Evolutionary conservation across 495 filamentous ascomycete species (phyloP).

Genomic region (Terfezia boudieri): DNA sequence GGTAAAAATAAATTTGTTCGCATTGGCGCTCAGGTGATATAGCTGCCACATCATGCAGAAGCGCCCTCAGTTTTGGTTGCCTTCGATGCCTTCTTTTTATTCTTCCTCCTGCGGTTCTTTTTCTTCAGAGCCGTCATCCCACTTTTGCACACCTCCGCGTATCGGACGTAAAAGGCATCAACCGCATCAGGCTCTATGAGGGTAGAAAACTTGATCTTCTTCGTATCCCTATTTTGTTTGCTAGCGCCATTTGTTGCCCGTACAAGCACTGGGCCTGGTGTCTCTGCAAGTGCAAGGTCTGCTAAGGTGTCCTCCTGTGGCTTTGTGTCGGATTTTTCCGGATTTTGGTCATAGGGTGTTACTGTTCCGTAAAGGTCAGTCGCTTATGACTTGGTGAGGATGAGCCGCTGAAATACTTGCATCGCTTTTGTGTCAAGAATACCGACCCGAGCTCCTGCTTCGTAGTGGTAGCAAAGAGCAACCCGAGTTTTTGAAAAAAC

Average conservation of each 20-base stretch:
- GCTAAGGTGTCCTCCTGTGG: constrained; percentile 25
- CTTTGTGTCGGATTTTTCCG: constrained; percentile 7
- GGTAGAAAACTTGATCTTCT: constrained; percentile 66
- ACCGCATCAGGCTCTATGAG: constrained; percentile 52
- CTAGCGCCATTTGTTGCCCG: constrained; percentile 62
- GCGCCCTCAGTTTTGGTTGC: not conserved
- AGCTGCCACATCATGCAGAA: not conserved
- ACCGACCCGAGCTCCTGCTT: constrained; percentile 53
- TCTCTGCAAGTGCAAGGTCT: constrained; percentile 29
- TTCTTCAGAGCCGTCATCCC: constrained; percentile 81
- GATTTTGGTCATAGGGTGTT: constrained; percentile 2
- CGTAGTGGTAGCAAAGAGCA: constrained; percentile 48
- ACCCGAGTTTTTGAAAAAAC: constrained; percentile 67
- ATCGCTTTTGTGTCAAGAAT: constrained; percentile 65
- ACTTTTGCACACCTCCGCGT: constrained; percentile 78
- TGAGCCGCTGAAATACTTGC: constrained; percentile 22
- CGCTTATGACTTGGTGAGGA: constrained; percentile 13
- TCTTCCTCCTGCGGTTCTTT: constrained; percentile 65
- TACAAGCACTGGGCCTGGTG: constrained; percentile 50
- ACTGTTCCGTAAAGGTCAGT: constrained; percentile 9
- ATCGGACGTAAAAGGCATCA: constrained; percentile 58
- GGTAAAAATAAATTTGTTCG: not conserved
- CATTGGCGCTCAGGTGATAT: no score
- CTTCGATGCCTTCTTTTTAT: constrained; percentile 46
- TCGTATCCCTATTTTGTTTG: constrained; percentile 20